Percentiles rank a stretch among this genome's conserved stretches.
phyloP scores from a whole-genome alignment of 2,329 filamentous ascomycete genomes.

The Microcyclosporella mali region DNA sequence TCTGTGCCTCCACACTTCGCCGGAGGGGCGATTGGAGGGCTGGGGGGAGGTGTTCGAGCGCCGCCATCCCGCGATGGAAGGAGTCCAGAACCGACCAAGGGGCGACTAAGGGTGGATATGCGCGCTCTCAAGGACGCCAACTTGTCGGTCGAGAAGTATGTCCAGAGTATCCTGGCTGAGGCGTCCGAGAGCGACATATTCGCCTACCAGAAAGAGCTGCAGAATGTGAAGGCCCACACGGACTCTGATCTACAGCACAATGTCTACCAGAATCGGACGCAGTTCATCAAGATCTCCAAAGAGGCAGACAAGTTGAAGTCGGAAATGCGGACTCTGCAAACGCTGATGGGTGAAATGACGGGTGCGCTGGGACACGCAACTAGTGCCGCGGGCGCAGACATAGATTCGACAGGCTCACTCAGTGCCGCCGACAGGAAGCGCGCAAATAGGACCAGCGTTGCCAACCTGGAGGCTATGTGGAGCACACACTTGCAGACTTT shows the following conservation, averaged over 20 bases:
- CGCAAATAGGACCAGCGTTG: conserved; percentile 86
- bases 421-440: conserved; percentile 42
- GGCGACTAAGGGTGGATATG: conserved; percentile 63
- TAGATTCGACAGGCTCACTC: conserved; percentile 31
- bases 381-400: conserved; percentile 34
- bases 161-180: conserved; percentile 61
- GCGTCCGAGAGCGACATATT: conserved; percentile 82
- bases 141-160: conserved; percentile 69
- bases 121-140: conserved; percentile 74
- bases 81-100: conserved; percentile 25
- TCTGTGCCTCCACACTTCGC: conserved; percentile 54
- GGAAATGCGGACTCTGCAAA: conserved; percentile 86
- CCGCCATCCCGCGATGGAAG: conserved; percentile 29
- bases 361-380: conserved; percentile 43
- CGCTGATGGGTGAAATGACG: conserved; percentile 85
- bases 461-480: conserved; percentile 64
- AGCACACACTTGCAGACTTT: conserved; percentile 66
- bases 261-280: conserved; percentile 86
- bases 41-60: conserved; percentile 5
- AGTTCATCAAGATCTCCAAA: conserved; percentile 99
- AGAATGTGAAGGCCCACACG: conserved; percentile 70
- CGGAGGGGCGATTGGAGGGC: conserved; percentile 6
- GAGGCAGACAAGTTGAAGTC: conserved; percentile 96
- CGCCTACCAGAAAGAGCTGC: conserved; percentile 69
- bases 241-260: conserved; percentile 85